A percentile compares a stretch with the other conserved stretches of the same genome.
Evolutionary conservation across 2,329 filamentous ascomycete species (phyloP).

Genomic region (Pseudocercospora fijiensis): DNA sequence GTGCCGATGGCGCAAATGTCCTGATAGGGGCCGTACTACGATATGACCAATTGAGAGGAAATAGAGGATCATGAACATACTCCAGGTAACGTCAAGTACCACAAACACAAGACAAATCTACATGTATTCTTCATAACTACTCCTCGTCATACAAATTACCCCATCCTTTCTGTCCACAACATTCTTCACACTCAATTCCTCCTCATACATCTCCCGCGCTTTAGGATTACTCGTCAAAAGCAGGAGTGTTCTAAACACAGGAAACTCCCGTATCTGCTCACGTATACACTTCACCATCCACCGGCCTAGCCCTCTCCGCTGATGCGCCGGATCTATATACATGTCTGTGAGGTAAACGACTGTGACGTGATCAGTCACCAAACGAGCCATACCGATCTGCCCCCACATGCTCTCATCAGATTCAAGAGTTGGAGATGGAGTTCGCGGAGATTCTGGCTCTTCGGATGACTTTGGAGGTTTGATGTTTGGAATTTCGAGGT

Average conservation of each 20-base stretch:
- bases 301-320: constrained; percentile 26
- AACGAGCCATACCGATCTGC: constrained; percentile 34
- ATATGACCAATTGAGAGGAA: constrained; percentile 45
- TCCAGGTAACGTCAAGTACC: neutral
- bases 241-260: constrained; percentile 26
- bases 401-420: constrained; percentile 16
- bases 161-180: constrained; percentile 18
- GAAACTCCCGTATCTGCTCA: constrained; percentile 26
- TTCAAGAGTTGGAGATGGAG: constrained; percentile 27
- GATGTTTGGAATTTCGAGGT: constrained; percentile 8
- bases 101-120: neutral
- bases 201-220: constrained; percentile 27
- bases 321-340: constrained; percentile 25
- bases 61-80: neutral
- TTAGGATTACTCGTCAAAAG: constrained; percentile 24
- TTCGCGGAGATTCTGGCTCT: constrained; percentile 29
- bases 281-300: constrained; percentile 30
- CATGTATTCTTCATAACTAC: neutral
- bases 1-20: constrained; percentile 50
- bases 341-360: constrained; percentile 34
- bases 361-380: constrained; percentile 33
- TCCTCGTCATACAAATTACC: constrained; percentile 20
- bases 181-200: constrained; percentile 26
- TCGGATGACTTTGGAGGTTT: constrained; percentile 14
- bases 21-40: constrained; percentile 52